Conservation (phyloP, 768 basidiomycete species). For the Serpula lacrymans region DNA sequence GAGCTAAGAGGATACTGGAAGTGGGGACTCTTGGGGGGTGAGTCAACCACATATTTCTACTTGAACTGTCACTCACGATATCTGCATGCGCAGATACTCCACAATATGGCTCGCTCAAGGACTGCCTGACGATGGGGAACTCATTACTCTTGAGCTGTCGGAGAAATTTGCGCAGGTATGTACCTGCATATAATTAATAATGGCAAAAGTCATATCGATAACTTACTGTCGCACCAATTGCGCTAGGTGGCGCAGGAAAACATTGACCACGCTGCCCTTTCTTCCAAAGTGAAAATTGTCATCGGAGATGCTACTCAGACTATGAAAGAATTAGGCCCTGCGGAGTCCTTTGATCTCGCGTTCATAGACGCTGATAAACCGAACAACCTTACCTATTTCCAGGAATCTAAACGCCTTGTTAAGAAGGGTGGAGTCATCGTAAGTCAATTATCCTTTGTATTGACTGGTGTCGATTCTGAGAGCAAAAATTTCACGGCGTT, state of each 20-base stretch:
- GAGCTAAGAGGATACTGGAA: conserved; percentile 57
- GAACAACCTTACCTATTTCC: conserved; percentile 52
- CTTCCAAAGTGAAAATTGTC: conserved; percentile 45
- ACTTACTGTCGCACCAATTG: background rate
- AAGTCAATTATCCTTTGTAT: conserved; percentile 16
- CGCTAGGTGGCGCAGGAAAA: conserved; percentile 56
- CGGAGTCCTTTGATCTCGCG: conserved; percentile 55
- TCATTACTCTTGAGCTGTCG: conserved; percentile 46
- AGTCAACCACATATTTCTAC: too few species aligned
- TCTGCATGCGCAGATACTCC: conserved; percentile 23
- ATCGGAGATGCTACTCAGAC: conserved; percentile 51
- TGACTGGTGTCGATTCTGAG: background rate
- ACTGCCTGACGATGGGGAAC: conserved; percentile 47
- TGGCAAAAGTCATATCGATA: background rate
- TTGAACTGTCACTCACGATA: background rate
- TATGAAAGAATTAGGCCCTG: conserved; percentile 44
- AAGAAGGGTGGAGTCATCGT: conserved; percentile 61
- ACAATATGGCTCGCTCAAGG: conserved; percentile 32
- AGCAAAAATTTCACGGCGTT: background rate
- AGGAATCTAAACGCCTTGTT: conserved; percentile 56
- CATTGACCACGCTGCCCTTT: conserved; percentile 50
- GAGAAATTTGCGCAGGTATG: conserved; percentile 44
- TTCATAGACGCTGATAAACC: conserved; percentile 76
- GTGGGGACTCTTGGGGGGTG: conserved; percentile 69
- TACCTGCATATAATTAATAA: background rate